A percentile compares a stretch with the other conserved stretches of the same genome.
These are phyloP conservation scores for Coix lacrymajobi DNA, from an alignment of 176 grass and related monocot genomes.

Conservation along the genomic window DNA sequence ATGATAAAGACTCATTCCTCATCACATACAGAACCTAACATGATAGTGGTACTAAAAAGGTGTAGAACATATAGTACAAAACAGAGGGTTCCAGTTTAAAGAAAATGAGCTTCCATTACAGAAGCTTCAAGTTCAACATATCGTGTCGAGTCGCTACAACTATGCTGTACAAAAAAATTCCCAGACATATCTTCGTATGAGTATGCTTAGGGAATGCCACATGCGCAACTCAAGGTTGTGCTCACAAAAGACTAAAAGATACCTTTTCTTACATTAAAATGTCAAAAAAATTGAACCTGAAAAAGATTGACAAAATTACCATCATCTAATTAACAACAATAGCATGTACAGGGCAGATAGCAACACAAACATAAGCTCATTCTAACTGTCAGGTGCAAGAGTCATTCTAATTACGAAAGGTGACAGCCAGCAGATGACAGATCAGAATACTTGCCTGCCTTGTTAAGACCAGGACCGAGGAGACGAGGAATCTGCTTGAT, in stretches of 20 bases:
- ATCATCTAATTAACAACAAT: background rate
- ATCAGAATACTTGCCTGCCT: constrained; percentile 57
- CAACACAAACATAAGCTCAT: background rate
- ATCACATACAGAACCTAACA: background rate
- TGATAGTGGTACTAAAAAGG: background rate
- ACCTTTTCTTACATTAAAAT: background rate
- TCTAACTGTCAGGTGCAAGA: background rate
- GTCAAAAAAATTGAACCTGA: no score
- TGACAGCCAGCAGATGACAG: background rate
- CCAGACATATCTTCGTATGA: background rate
- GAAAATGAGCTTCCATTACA: background rate
- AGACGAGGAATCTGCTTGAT: constrained; percentile 98
- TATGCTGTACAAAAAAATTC: background rate
- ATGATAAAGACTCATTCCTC: background rate
- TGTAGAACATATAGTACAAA: background rate
- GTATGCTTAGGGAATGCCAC: background rate
- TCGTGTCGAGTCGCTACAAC: background rate
- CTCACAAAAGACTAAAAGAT: background rate
- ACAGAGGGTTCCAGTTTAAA: background rate
- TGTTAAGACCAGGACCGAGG: constrained; percentile 95
- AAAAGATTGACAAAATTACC: background rate
- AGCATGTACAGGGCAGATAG: background rate
- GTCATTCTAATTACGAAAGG: background rate
- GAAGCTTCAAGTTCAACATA: background rate
- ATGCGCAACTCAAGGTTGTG: background rate